Percentiles rank a stretch among this genome's conserved stretches.
Conservation (phyloP, 2,329 filamentous ascomycete genomes). For the Aspergillus latus region DNA sequence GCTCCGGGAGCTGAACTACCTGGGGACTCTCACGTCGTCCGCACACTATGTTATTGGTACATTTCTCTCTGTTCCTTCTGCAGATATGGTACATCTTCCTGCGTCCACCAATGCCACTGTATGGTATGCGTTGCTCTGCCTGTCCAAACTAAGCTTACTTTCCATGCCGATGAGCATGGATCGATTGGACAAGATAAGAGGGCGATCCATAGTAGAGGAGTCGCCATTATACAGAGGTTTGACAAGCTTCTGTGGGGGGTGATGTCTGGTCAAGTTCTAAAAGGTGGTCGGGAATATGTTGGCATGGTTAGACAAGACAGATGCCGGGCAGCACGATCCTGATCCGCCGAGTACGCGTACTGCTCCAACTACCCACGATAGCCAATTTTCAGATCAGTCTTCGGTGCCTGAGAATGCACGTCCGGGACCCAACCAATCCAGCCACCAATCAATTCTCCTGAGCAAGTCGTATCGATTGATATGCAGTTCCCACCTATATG, state of each 20-base stretch:
- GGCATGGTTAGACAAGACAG: conserved; percentile 11
- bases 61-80: conserved; percentile 4
- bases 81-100: conserved; percentile 5
- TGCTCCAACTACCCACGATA: neutral
- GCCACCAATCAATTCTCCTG: neutral
- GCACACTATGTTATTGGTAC: conserved; percentile 7
- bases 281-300: conserved; percentile 4
- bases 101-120: conserved; percentile 6
- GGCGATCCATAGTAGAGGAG: neutral
- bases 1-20: conserved; percentile 2
- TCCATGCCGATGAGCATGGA: neutral
- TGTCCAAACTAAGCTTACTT: conserved; percentile 13
- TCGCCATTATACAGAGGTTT: neutral
- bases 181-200: neutral
- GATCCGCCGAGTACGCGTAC: neutral
- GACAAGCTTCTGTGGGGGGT: neutral
- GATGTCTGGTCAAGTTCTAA: neutral
- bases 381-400: neutral
- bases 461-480: neutral
- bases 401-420: neutral
- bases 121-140: conserved; percentile 14
- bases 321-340: neutral
- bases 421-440: neutral
- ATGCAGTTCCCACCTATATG: neutral
- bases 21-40: conserved; percentile 3